These are phyloP conservation scores for Carex pumila DNA, from an alignment of 176 grass and related monocot genomes.

Conservation along the genomic window DNA sequence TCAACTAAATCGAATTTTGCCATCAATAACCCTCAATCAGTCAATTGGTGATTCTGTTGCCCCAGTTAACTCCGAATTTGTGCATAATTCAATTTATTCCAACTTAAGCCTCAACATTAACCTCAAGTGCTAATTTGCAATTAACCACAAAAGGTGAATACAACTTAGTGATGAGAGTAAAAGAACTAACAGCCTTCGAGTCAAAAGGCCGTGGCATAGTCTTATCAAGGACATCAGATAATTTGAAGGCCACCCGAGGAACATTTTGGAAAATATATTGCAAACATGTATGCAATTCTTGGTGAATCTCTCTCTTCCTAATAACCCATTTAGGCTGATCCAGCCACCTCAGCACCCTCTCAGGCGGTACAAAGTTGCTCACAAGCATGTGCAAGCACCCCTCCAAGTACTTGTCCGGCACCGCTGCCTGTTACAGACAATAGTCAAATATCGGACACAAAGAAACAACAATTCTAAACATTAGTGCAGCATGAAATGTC, in stretches of 20 bases:
- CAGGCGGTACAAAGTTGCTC: constrained; percentile 29
- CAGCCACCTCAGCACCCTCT: background rate
- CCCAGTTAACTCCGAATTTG: background rate
- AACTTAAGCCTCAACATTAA: background rate
- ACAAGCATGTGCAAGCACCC: constrained; percentile 40
- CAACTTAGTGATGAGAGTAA: background rate
- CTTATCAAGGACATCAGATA: constrained; percentile 29
- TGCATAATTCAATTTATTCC: background rate
- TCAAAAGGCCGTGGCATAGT: constrained; percentile 21
- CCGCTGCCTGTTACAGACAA: constrained; percentile 22
- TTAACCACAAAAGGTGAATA: background rate
- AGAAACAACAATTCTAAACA: background rate
- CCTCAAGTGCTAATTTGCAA: background rate
- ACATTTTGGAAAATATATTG: constrained; percentile 21
- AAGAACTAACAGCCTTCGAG: constrained; percentile 26
- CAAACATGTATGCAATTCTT: constrained; percentile 23
- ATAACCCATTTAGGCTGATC: constrained; percentile 6
- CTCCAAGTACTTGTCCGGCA: constrained; percentile 36
- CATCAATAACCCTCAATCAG: background rate
- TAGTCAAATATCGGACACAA: background rate
- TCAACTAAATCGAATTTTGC: background rate
- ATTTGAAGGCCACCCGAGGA: constrained; percentile 30
- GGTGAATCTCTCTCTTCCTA: constrained; percentile 37
- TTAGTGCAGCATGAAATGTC: background rate
- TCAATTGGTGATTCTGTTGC: background rate